Evolutionary conservation across 2,329 filamentous ascomycete genomes (phyloP).

Genomic region (Aspergillus intermedius): DNA sequence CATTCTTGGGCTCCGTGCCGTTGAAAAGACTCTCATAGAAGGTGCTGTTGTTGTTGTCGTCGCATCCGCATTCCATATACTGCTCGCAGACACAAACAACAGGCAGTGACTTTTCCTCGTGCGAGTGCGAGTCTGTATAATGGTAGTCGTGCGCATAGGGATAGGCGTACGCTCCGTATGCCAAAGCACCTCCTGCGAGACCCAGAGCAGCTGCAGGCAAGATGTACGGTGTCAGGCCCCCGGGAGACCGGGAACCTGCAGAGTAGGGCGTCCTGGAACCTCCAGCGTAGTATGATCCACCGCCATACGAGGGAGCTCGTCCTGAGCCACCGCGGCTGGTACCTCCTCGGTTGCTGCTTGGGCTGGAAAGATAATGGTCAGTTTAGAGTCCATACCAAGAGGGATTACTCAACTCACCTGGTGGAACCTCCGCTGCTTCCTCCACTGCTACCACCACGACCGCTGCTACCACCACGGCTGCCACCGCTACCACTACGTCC

Average conservation of each 20-base stretch:
- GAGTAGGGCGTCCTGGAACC: conserved; percentile 48
- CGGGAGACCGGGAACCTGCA: conserved; percentile 39
- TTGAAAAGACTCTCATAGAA: conserved; percentile 39
- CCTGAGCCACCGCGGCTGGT: conserved; percentile 34
- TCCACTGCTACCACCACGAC: conserved; percentile 14
- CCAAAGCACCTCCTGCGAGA: conserved; percentile 50
- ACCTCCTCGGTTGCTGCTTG: conserved; percentile 25
- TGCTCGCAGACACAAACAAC: conserved; percentile 53
- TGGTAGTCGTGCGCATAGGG: conserved; percentile 48
- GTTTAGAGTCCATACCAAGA: background rate
- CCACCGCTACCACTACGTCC: conserved; percentile 19
- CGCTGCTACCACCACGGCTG: conserved; percentile 15
- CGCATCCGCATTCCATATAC: conserved; percentile 53
- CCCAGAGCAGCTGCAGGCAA: conserved; percentile 42
- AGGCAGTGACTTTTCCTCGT: conserved; percentile 45
- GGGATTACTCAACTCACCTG: conserved; percentile 10
- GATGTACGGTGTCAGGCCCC: conserved; percentile 46
- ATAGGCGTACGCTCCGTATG: conserved; percentile 51
- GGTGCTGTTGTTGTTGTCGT: conserved; percentile 41
- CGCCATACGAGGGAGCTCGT: conserved; percentile 41
- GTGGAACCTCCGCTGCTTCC: conserved; percentile 16
- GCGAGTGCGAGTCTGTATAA: conserved; percentile 39
- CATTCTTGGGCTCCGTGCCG: conserved; percentile 34
- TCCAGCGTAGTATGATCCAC: conserved; percentile 49
- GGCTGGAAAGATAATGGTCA: conserved; percentile 5